Conservation (phyloP, 257 asterid genomes). For the Coffea eugenioides region DNA sequence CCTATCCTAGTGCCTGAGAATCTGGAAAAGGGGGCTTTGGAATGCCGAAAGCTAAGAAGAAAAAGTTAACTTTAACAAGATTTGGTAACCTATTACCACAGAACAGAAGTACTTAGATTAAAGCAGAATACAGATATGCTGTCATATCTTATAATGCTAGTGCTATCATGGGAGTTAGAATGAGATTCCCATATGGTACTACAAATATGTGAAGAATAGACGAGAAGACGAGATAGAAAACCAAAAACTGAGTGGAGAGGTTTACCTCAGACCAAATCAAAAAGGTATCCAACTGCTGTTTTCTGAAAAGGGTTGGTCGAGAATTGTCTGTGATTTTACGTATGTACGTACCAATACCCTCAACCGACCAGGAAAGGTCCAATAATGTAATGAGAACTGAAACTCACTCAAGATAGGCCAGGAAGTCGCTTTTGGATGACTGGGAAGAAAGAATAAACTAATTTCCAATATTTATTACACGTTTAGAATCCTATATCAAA, state of each 20-base stretch:
- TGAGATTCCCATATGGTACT: background rate
- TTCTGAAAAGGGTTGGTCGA: background rate
- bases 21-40: background rate
- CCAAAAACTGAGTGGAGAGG: background rate
- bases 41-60: background rate
- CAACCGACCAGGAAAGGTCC: background rate
- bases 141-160: background rate
- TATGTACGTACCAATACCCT: background rate
- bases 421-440: background rate
- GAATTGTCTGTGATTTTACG: background rate
- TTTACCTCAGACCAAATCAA: background rate
- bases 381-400: background rate
- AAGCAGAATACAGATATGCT: background rate
- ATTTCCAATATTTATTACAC: background rate
- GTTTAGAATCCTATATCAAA: no score
- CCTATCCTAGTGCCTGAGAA: background rate
- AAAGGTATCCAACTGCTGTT: background rate
- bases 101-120: background rate
- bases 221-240: background rate
- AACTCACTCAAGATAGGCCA: background rate
- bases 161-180: background rate
- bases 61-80: no score
- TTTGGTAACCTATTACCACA: background rate
- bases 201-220: background rate
- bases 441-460: background rate